Evolutionary conservation across 1,284 basidiomycete genomes (phyloP).

Genomic region (Trametes versicolor): DNA sequence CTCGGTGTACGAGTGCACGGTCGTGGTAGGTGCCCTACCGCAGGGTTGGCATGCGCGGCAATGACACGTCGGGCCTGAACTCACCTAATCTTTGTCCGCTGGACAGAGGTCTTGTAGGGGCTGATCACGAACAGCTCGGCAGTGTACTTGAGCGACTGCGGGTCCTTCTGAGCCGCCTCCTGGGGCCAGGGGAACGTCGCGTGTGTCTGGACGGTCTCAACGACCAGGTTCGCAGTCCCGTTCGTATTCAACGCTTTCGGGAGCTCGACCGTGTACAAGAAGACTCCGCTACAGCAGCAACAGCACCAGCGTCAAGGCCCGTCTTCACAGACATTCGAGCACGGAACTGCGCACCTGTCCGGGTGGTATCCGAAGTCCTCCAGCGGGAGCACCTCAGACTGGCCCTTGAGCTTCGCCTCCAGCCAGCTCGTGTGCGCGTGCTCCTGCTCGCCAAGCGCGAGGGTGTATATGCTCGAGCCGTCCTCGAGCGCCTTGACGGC

Average conservation of each 20-base stretch:
- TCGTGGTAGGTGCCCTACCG: conserved; percentile 70
- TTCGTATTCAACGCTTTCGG: conserved; percentile 60
- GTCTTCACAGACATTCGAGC: neutral
- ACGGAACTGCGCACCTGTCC: conserved; percentile 54
- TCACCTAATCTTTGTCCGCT: conserved; percentile 88
- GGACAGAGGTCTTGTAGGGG: conserved; percentile 83
- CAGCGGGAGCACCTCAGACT: conserved; percentile 64
- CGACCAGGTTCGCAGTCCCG: conserved; percentile 75
- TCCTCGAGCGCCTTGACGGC: conserved; percentile 79
- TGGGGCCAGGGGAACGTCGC: conserved; percentile 81
- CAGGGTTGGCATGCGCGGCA: conserved; percentile 1
- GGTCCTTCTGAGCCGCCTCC: conserved; percentile 79
- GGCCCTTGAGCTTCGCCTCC: conserved; percentile 81
- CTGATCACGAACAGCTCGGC: conserved; percentile 83
- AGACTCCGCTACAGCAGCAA: conserved; percentile 45
- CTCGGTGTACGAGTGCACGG: conserved; percentile 74
- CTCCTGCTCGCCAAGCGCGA: conserved; percentile 75
- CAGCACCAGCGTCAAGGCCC: conserved; percentile 5
- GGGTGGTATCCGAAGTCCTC: conserved; percentile 59
- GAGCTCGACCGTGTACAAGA: conserved; percentile 52
- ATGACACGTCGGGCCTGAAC: conserved; percentile 34
- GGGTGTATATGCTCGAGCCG: conserved; percentile 70
- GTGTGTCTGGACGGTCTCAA: conserved; percentile 82
- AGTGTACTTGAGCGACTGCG: conserved; percentile 83
- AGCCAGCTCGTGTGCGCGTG: conserved; percentile 79